Percentiles rank a stretch among this genome's conserved stretches.
phyloP scores from a whole-genome alignment of 306 rosid genomes.

The Quercus cerris region DNA sequence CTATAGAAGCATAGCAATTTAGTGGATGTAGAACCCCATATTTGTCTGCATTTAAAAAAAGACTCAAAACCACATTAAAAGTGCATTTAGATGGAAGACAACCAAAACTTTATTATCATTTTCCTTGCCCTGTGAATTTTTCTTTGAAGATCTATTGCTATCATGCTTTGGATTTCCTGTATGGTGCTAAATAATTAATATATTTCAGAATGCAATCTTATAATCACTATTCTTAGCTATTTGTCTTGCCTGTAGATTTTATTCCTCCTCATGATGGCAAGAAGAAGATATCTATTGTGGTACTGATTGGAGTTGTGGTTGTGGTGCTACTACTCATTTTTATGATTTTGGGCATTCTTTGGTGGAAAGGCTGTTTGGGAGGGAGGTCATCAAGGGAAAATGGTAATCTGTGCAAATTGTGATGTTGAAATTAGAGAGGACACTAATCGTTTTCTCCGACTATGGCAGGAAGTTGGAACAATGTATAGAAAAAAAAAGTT shows the following conservation, averaged over 20 bases:
- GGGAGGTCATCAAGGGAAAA: constrained; percentile 13
- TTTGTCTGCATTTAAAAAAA: too few relatives aligned
- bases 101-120: too few relatives aligned
- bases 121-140: too few relatives aligned
- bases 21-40: too few relatives aligned
- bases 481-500: background rate
- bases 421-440: background rate
- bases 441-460: too few relatives aligned
- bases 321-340: background rate
- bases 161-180: too few relatives aligned
- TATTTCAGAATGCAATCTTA: background rate
- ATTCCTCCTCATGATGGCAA: background rate
- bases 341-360: constrained; percentile 2
- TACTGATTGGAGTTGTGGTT: background rate
- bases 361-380: constrained; percentile 10
- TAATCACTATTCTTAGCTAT: background rate
- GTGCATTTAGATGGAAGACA: too few relatives aligned
- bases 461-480: too few relatives aligned
- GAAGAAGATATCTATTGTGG: background rate
- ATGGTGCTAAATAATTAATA: too few relatives aligned
- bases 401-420: background rate
- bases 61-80: too few relatives aligned
- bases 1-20: too few relatives aligned
- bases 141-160: too few relatives aligned
- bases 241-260: background rate